A percentile compares a stretch with the other conserved stretches of the same genome.
phyloP scores from a whole-genome alignment of 1,284 basidiomycete species.

The Leccinum holopus region DNA sequence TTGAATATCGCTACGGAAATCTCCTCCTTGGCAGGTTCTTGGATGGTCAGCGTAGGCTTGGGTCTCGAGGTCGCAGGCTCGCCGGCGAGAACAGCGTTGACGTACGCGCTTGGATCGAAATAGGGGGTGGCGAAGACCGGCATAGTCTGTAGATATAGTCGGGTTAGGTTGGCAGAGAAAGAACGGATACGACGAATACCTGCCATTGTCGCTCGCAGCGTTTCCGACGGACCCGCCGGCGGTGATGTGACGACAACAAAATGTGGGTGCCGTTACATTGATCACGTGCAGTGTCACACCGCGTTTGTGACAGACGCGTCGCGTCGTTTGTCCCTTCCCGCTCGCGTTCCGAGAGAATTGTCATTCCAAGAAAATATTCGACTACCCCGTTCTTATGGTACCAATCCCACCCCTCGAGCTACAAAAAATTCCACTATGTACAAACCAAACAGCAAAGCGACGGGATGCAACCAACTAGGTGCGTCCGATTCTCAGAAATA shows the following conservation, averaged over 20 bases:
- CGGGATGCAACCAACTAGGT: constrained; percentile 11
- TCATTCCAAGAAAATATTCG: constrained; percentile 25
- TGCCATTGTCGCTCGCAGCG: constrained; percentile 20
- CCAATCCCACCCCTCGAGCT: constrained; percentile 9
- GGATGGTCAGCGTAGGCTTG: constrained; percentile 37
- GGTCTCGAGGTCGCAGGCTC: constrained; percentile 43
- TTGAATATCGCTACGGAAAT: constrained; percentile 84
- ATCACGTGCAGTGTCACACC: constrained; percentile 34
- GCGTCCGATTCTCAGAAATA: constrained; percentile 19
- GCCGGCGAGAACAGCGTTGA: constrained; percentile 82
- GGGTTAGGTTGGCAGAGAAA: background rate
- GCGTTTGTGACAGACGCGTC: constrained; percentile 34
- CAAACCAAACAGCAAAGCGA: constrained; percentile 29
- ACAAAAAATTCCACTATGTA: constrained; percentile 11
- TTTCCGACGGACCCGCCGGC: background rate
- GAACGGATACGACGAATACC: constrained; percentile 15
- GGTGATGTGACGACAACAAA: background rate
- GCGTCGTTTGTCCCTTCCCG: constrained; percentile 6
- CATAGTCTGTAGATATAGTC: constrained; percentile 47
- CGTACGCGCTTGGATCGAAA: constrained; percentile 87
- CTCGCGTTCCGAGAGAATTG: constrained; percentile 1
- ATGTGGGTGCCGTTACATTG: constrained; percentile 25
- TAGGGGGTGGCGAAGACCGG: constrained; percentile 62
- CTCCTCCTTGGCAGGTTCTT: constrained; percentile 76
- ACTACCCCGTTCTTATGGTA: constrained; percentile 24